Base-by-base conservation (phyloP, 768 basidiomycete species). In the Phanerochaete sordida region DNA sequence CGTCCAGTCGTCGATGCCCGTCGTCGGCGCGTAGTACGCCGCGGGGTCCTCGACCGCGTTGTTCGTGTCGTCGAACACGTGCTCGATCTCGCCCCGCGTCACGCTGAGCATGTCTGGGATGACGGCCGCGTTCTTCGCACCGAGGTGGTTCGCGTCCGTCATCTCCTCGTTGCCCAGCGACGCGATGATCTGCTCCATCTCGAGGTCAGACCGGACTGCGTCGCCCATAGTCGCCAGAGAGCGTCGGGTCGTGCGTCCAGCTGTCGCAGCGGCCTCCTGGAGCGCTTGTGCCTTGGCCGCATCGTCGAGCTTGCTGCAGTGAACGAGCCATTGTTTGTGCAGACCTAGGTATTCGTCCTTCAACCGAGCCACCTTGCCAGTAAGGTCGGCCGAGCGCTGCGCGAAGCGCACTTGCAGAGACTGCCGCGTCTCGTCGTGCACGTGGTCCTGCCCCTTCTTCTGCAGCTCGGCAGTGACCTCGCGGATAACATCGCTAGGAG, bases 121-220 rank as follows among this genome's bases (percentile, higher is more conserved):
- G 52, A 76, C 83, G 19, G 95, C 95, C 33, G 93, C 82, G 63
- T 97, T 97, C 62, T 84, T 81, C 57, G 86, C 77, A 3, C 93
- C 91, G n/a, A 97, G 85, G 62, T 91, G 84, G 63, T 84, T 90
- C 0, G 95, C 93, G 73, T 98, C 95, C n/a, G 88, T 91, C 30
- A 92, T 85, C 61, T 96, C 95, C 63, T 96, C 93, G 65, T 88
- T 90, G 26, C 93, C 94, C 43, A 97, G 77, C 68, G 88, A 92
- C n/a, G 93, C 93, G 59, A 98, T 90, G 69, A 98, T 94, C 74
- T 95, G 93, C 68, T 97, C 92, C 86, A 97, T 95, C 77, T 98
- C 96, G 58, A 96, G 81, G 73, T 98, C 95, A 19, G 95, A 94
- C 3, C 93, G 88, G 16, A 95, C 95, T 15, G 92, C 87, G 72